A percentile compares a stretch with the other conserved stretches of the same genome.
These are phyloP conservation scores for Nitzschia sp. DNA, from an alignment of 108 stramenopile genomes.

Conservation along the genomic window DNA sequence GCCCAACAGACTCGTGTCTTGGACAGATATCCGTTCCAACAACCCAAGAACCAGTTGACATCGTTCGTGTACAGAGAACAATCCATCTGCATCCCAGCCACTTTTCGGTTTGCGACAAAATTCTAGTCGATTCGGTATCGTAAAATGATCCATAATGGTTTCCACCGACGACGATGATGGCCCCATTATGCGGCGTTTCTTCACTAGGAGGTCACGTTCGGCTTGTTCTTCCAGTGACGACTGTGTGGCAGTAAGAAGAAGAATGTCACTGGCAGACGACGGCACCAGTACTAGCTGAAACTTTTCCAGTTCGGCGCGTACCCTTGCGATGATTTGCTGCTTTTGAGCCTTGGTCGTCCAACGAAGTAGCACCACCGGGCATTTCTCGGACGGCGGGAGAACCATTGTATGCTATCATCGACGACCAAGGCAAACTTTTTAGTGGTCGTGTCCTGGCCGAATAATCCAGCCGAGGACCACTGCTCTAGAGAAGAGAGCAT, in stretches of 20 bases:
- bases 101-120: constrained; percentile 21
- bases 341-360: constrained; percentile 45
- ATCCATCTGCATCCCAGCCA: constrained; percentile 37
- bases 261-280: background rate
- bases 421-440: too few relatives aligned
- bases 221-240: constrained; percentile 53
- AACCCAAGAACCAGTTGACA: constrained; percentile 41
- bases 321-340: constrained; percentile 35
- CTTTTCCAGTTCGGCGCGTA: constrained; percentile 40
- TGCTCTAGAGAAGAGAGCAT: too few relatives aligned
- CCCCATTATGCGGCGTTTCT: constrained; percentile 30
- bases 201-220: constrained; percentile 45
- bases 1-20: background rate
- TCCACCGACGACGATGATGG: background rate
- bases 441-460: too few relatives aligned
- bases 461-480: too few relatives aligned
- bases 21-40: constrained; percentile 28
- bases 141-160: constrained; percentile 57
- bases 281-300: constrained; percentile 39
- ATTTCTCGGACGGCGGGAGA: constrained; percentile 45
- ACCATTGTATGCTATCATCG: too few relatives aligned
- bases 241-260: constrained; percentile 56
- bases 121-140: constrained; percentile 30
- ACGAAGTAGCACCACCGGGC: constrained; percentile 47
- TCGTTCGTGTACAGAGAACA: constrained; percentile 54